Base-by-base conservation (phyloP, 305 asterid species). In the Solanum hybrid region DNA sequence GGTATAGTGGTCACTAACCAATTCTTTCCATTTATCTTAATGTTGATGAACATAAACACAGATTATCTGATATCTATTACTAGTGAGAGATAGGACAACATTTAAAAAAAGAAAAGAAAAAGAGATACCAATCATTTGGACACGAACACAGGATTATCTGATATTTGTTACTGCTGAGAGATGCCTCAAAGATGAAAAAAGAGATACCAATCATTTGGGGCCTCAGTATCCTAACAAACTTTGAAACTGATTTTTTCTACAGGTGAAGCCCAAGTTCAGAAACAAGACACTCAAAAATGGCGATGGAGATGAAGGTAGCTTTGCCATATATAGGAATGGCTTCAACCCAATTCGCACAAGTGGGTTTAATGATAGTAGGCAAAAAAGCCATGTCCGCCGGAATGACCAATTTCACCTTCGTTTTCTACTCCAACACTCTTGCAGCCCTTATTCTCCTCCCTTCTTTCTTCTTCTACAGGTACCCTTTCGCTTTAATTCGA, bases 351-450 rank as follows among this genome's bases (percentile, higher is more conserved):
- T 93, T 92, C 20, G 98, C 96, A 7, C 98, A 97, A 91, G 98
- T 95, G 5, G 98, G 96, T 16, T 81, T 97, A 80, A 94, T 97
- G 31, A 91, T 95, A 13, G 93, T 97, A 79, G 93, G 98, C 95
- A 95, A 96, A 92, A 89, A 90, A 89, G 99, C 97, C 76, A 92
- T 96, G 92, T 94, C 97, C 11, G 91, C 85, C 88, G 99, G 98
- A 79, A 97, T 97, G 98, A 95, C 96, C 60, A 97, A 93, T 89
- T 97, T 89, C 94, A 91, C 93, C 32, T 95, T 95, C 64, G 95
- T 95, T 86, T 96, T 95, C 88, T 97, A 95, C 91, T 97, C 98
- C 91, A 97, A 97, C 73, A 93, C 96, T 86, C 98, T 97, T 89
- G 98, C 98, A 36, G 91, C 97, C 88, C 75, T 96, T 31, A 79